A percentile compares a stretch with the other conserved stretches of the same genome.
These are phyloP conservation scores for Aristolochia fimbriata DNA, from an alignment of 164 flowering plant species.

Conservation along the genomic window DNA sequence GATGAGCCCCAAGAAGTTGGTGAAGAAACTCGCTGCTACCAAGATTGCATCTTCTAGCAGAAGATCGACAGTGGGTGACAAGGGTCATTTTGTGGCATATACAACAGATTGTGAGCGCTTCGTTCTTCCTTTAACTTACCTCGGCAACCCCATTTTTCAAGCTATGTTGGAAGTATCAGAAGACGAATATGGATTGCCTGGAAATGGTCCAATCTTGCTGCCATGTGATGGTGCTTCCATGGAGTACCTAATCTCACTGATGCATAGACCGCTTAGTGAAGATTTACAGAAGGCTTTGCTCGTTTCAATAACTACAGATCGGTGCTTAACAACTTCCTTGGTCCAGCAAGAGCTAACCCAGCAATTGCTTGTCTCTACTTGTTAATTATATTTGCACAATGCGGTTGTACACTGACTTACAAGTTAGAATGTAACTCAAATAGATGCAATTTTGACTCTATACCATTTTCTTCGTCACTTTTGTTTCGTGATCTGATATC, in stretches of 20 bases:
- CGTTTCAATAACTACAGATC: too few relatives aligned
- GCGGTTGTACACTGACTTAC: neutral
- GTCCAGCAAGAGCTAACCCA: neutral
- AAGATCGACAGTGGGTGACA: neutral
- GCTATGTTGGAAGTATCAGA: slow-evolving; percentile 15
- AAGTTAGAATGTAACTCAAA: neutral
- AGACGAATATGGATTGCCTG: slow-evolving; percentile 17
- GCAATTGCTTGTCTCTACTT: neutral
- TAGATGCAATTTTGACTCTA: neutral
- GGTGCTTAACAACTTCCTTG: neutral
- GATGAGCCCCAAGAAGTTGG: slow-evolving; percentile 8
- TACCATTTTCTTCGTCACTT: neutral
- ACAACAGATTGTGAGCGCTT: slow-evolving; percentile 17
- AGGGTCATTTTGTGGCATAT: slow-evolving; percentile 22
- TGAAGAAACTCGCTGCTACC: slow-evolving; percentile 6
- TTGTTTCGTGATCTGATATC: neutral
- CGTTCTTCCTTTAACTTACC: slow-evolving; percentile 16
- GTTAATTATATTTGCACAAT: slow-evolving; percentile 1
- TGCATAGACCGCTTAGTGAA: neutral
- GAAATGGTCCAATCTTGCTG: slow-evolving; percentile 14
- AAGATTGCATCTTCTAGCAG: neutral
- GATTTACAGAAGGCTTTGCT: slow-evolving; percentile 14
- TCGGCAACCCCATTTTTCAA: slow-evolving; percentile 7
- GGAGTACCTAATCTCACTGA: slow-evolving; percentile 10
- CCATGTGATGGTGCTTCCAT: slow-evolving; percentile 17